Base-by-base conservation (phyloP, 2,329 filamentous ascomycete genomes). In the Monilinia vaccinii-corymbosi region DNA sequence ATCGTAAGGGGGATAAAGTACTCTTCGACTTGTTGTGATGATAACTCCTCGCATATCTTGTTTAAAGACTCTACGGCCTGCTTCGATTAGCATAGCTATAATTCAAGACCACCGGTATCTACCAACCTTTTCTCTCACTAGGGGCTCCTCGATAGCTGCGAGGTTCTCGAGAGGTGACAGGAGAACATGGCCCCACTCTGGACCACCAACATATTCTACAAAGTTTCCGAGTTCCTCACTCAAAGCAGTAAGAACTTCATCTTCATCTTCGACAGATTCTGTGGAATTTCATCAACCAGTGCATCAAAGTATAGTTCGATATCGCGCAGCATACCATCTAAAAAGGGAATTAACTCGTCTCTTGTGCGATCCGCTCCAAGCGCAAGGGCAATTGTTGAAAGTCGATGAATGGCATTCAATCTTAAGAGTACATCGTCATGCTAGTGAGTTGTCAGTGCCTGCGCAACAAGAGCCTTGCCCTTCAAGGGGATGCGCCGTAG, bases 251-350 rank as follows among this genome's bases (percentile, higher is more conserved):
- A 99, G 84, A 63, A 99, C 95, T 76, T 99, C 94, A 70, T 99
- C 94, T 76, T 99, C 94, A 72, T 99, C 94, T 78, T 99, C 94
- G 70, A 99, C 93, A 56, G 94, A 97, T 77, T 99, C 94, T 99
- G 75, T 63, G 66, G 47, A 52, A 55, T 56, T 50, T 21, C 59
- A 74, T 78, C 71, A 73, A 71, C 62, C 51, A 46, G 57, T 49
- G 44, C 31, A 50, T 32, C 42, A 25, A 25, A 40, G 40, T 25
- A 34, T 36, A 28, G 16, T 36, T 38, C 49, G 13, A 50, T 25
- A 23, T 21, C 13, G 32, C 62, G 34, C 67, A 66, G 80, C 89
- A 79, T 79, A 97, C 94, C 94, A 76, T 99, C 95, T 73, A 99
- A 85, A 75, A 99, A 99, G 70, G 95, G 95, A 78, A 99, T 96